phyloP scores from a whole-genome alignment of 345 rosid genomes.

The Barbarea vulgaris region DNA sequence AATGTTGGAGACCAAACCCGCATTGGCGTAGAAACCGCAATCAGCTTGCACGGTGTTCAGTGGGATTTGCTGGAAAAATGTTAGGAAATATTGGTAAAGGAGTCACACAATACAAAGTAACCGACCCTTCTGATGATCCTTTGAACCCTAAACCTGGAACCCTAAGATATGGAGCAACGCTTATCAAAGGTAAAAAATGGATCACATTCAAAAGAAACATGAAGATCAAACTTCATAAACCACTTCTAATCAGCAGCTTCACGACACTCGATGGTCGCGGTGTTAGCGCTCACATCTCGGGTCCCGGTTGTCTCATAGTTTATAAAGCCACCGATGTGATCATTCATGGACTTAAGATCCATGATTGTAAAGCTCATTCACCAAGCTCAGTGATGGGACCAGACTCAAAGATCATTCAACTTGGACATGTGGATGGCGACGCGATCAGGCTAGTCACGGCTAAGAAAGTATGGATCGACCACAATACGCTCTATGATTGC shows the following conservation, averaged over 20 bases:
- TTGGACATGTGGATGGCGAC: conserved; percentile 68
- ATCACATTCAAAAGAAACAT: conserved; percentile 69
- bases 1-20: conserved; percentile 63
- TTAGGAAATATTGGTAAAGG: conserved; percentile 55
- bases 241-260: conserved; percentile 67
- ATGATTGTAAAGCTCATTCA: conserved; percentile 60
- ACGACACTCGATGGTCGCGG: conserved; percentile 81
- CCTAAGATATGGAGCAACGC: conserved; percentile 64
- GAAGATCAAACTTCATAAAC: conserved; percentile 56
- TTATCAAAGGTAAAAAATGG: conserved; percentile 61
- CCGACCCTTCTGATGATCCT: conserved; percentile 67
- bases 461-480: conserved; percentile 76
- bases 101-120: conserved; percentile 51
- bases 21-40: conserved; percentile 54
- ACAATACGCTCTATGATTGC: conserved; percentile 63
- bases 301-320: conserved; percentile 61
- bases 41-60: conserved; percentile 58
- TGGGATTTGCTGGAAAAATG: conserved; percentile 77
- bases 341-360: conserved; percentile 73
- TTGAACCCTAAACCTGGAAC: conserved; percentile 67
- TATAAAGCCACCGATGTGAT: conserved; percentile 64
- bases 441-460: conserved; percentile 67
- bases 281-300: conserved; percentile 54
- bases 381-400: conserved; percentile 66
- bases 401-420: conserved; percentile 39